Percentiles rank a stretch among this genome's conserved stretches.
phyloP scores from a whole-genome alignment of 192 early-diverging fungal species.

The Lobosporangium transversale region DNA sequence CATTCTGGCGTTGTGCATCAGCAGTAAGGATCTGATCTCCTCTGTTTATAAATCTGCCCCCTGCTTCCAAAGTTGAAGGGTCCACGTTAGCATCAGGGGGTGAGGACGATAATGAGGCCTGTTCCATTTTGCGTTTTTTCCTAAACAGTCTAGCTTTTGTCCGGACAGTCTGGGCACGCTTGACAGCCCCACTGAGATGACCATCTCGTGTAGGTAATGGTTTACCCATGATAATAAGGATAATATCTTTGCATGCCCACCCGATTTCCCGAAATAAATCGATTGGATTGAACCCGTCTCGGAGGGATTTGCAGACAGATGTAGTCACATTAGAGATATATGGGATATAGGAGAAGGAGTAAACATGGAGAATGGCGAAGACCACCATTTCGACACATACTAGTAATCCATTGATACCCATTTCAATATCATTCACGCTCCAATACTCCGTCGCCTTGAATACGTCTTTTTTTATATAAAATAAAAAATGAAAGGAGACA shows the following conservation, averaged over 20 bases:
- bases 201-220: constrained; percentile 32
- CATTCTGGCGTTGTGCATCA: not conserved
- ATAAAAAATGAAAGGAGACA: not conserved
- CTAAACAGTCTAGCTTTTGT: not conserved
- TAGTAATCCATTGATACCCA: constrained; percentile 45
- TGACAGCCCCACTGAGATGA: constrained; percentile 25
- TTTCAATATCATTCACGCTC: constrained; percentile 44
- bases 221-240: constrained; percentile 11
- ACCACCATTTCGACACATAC: constrained; percentile 55
- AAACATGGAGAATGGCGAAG: constrained; percentile 53
- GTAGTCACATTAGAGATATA: constrained; percentile 23
- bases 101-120: not conserved
- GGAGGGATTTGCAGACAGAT: constrained; percentile 32
- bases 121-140: constrained; percentile 5
- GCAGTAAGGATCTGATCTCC: too few relatives aligned
- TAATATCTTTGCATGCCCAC: constrained; percentile 38
- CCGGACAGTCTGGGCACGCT: constrained; percentile 36
- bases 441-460: constrained; percentile 43
- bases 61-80: not conserved
- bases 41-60: not conserved
- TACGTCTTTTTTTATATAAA: too few relatives aligned
- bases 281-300: constrained; percentile 51
- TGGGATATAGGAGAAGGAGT: constrained; percentile 44
- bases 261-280: constrained; percentile 43
- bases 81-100: not conserved